Evolutionary conservation across 1,284 basidiomycete species (phyloP).

Genomic region (Ustilago vetiveriae): DNA sequence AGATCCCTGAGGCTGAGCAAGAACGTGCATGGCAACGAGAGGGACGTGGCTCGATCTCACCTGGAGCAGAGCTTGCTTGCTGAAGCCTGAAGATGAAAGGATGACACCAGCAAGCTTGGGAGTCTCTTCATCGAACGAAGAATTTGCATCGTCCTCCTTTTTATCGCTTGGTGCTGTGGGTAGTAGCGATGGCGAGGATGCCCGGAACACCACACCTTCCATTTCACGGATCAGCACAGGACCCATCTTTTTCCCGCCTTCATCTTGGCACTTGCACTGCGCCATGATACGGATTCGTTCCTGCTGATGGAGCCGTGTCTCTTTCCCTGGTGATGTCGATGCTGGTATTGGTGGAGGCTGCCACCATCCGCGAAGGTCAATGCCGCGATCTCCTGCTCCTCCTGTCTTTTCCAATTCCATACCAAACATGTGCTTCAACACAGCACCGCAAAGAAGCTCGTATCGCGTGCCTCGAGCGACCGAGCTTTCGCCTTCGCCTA

Average conservation of each 20-base stretch:
- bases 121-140: background rate
- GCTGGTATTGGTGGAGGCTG: slow-evolving; percentile 73
- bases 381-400: slow-evolving; percentile 82
- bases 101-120: slow-evolving; percentile 19
- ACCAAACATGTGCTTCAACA: slow-evolving; percentile 76
- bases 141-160: no score
- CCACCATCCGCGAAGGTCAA: slow-evolving; percentile 94
- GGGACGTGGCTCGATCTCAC: slow-evolving; percentile 43
- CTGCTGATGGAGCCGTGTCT: background rate
- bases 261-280: slow-evolving; percentile 79
- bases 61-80: slow-evolving; percentile 48
- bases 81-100: slow-evolving; percentile 45
- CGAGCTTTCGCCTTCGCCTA: slow-evolving; percentile 43
- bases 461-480: slow-evolving; percentile 78
- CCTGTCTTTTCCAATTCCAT: slow-evolving; percentile 81
- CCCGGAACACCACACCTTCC: slow-evolving; percentile 70
- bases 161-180: background rate
- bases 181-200: background rate
- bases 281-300: slow-evolving; percentile 76
- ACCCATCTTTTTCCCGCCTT: slow-evolving; percentile 79
- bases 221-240: slow-evolving; percentile 85
- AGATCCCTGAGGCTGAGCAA: slow-evolving; percentile 4
- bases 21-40: slow-evolving; percentile 45
- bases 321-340: background rate
- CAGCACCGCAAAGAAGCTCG: slow-evolving; percentile 75